phyloP scores from a whole-genome alignment of 306 rosid species.

The Heteromeles arbutifolia region DNA sequence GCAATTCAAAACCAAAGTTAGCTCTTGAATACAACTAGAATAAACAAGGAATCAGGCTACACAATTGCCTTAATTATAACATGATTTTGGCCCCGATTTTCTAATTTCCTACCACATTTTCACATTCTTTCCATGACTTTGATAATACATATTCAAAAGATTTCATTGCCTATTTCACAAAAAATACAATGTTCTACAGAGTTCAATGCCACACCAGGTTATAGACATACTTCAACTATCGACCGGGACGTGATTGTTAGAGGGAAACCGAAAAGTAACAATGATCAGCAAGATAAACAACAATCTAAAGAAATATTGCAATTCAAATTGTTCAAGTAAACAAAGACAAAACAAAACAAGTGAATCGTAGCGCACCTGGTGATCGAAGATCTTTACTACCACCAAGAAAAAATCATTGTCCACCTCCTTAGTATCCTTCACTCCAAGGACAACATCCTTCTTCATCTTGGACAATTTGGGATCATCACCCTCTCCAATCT shows the following conservation, averaged over 20 bases:
- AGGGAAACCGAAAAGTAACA: background rate
- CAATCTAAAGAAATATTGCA: background rate
- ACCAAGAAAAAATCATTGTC: slow-evolving; percentile 97
- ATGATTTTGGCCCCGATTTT: background rate
- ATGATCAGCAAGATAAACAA: background rate
- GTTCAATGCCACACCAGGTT: background rate
- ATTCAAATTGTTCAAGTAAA: background rate
- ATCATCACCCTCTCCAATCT: slow-evolving; percentile 61
- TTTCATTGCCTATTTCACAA: background rate
- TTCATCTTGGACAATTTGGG: slow-evolving; percentile 86
- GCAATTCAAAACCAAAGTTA: background rate
- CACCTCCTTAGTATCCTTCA: slow-evolving; percentile 77
- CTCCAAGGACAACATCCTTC: slow-evolving; percentile 94
- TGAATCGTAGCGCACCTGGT: slow-evolving; percentile 49
- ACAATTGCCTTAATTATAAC: background rate
- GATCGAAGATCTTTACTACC: slow-evolving; percentile 79
- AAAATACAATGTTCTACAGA: background rate
- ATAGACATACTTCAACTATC: background rate
- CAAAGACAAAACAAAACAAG: background rate
- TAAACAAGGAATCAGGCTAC: background rate
- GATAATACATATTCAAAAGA: background rate
- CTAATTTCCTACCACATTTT: background rate
- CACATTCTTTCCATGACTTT: background rate
- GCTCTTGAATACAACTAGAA: background rate
- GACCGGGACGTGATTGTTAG: background rate